phyloP scores from a whole-genome alignment of 495 filamentous ascomycete genomes.

The Podospora tetraspora region DNA sequence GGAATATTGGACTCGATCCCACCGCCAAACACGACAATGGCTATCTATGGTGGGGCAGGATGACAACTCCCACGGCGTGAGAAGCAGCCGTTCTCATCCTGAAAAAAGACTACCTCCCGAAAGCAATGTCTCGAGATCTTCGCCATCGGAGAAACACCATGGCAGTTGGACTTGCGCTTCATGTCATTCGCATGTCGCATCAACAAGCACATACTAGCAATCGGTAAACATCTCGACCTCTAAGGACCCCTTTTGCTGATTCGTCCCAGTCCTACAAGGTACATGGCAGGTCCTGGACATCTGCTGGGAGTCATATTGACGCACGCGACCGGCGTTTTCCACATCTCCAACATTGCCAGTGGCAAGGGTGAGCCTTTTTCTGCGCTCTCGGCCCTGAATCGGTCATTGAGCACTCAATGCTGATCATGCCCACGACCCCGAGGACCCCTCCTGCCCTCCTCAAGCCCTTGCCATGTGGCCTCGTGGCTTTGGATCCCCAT shows the following conservation, averaged over 20 bases:
- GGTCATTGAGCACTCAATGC: not conserved
- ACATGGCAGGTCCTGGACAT: not conserved
- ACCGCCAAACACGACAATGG: not conserved
- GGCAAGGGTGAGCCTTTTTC: not conserved
- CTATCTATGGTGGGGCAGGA: too few relatives aligned
- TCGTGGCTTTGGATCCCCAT: not conserved
- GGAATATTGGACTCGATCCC: not conserved
- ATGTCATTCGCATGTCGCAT: not conserved
- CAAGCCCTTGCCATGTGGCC: too few relatives aligned
- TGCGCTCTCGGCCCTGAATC: not conserved
- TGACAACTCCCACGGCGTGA: too few relatives aligned
- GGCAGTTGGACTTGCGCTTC: too few relatives aligned
- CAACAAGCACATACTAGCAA: too few relatives aligned
- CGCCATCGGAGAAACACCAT: not conserved
- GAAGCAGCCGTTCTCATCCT: not conserved
- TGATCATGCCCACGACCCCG: not conserved
- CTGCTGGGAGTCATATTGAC: not conserved
- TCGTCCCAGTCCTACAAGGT: not conserved
- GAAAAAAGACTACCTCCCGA: too few relatives aligned
- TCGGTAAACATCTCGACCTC: not conserved
- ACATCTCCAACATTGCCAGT: not conserved
- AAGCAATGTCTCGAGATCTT: not conserved
- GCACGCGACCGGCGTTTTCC: not conserved
- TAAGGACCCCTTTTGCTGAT: too few relatives aligned
- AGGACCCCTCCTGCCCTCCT: too few relatives aligned